phyloP scores from a whole-genome alignment of 371 early-diverging fungal genomes.

The Apophysomyces ossiformis region DNA sequence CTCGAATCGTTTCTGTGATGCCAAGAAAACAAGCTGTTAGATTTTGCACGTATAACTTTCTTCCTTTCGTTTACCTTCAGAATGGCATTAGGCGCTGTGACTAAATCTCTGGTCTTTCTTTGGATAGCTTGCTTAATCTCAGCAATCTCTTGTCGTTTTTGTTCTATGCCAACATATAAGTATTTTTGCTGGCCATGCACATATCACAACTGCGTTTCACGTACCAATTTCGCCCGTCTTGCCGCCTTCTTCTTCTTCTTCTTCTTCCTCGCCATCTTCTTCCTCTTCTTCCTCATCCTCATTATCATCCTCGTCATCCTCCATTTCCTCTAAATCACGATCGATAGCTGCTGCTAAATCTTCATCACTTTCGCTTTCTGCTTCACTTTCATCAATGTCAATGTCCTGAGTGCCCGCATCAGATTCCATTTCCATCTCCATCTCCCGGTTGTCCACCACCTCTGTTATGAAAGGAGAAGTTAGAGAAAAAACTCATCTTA shows the following conservation, averaged over 20 bases:
- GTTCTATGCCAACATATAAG: slow-evolving; percentile 25
- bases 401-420: slow-evolving; percentile 54
- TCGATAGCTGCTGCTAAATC: slow-evolving; percentile 55
- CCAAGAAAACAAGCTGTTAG: not conserved
- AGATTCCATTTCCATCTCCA: slow-evolving; percentile 47
- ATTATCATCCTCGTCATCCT: slow-evolving; percentile 49
- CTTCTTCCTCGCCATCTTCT: slow-evolving; percentile 45
- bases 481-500: not conserved
- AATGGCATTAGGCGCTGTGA: slow-evolving; percentile 55
- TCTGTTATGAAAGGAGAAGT: slow-evolving; percentile 25
- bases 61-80: slow-evolving; percentile 37
- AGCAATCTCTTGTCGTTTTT: slow-evolving; percentile 58
- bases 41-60: too few species aligned
- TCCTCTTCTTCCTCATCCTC: slow-evolving; percentile 47
- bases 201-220: too few species aligned
- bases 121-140: slow-evolving; percentile 55
- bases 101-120: slow-evolving; percentile 42
- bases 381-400: slow-evolving; percentile 48
- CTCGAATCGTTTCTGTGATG: slow-evolving; percentile 50
- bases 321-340: slow-evolving; percentile 48
- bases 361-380: slow-evolving; percentile 55
- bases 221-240: slow-evolving; percentile 48
- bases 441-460: slow-evolving; percentile 51
- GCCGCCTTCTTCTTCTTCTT: slow-evolving; percentile 41
- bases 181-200: too few species aligned